phyloP scores from a whole-genome alignment of 2,329 filamentous ascomycete genomes.

The Phaeosphaeria sp. region DNA sequence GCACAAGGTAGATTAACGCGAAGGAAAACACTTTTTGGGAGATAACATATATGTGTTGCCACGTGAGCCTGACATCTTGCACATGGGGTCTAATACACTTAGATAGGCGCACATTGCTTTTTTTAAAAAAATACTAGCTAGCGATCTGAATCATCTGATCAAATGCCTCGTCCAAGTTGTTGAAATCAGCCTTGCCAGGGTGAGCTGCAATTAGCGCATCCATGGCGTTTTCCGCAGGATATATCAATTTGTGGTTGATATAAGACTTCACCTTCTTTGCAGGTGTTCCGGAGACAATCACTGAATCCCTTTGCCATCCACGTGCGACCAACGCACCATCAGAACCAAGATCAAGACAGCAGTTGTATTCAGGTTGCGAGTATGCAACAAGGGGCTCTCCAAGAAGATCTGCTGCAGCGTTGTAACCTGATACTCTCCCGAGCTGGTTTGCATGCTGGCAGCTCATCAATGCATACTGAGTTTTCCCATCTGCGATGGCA shows the following conservation, averaged over 20 bases:
- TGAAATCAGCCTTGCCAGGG: too few species aligned
- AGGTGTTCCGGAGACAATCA: not conserved
- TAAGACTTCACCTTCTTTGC: not conserved
- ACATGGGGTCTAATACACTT: not conserved
- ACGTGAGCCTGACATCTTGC: not conserved
- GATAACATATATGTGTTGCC: not conserved
- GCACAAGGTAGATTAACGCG: not conserved
- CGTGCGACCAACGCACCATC: not conserved
- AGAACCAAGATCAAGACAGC: not conserved
- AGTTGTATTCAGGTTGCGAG: not conserved
- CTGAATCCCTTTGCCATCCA: not conserved
- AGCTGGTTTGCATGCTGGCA: not conserved
- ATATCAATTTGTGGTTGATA: not conserved
- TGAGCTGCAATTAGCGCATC: too few species aligned
- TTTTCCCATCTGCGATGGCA: not conserved
- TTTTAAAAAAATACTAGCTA: too few species aligned
- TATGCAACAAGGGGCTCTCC: not conserved
- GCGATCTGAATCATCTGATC: too few species aligned
- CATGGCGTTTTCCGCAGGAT: too few species aligned
- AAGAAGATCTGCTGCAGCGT: not conserved
- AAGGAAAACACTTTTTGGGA: not conserved
- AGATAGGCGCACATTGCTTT: too few species aligned
- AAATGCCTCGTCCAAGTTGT: too few species aligned
- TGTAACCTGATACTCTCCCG: not conserved
- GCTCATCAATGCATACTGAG: not conserved